Percentiles rank a stretch among this genome's conserved stretches.
phyloP scores from a whole-genome alignment of 352 stramenopile genomes.

The Globisporangium iwayamae region DNA sequence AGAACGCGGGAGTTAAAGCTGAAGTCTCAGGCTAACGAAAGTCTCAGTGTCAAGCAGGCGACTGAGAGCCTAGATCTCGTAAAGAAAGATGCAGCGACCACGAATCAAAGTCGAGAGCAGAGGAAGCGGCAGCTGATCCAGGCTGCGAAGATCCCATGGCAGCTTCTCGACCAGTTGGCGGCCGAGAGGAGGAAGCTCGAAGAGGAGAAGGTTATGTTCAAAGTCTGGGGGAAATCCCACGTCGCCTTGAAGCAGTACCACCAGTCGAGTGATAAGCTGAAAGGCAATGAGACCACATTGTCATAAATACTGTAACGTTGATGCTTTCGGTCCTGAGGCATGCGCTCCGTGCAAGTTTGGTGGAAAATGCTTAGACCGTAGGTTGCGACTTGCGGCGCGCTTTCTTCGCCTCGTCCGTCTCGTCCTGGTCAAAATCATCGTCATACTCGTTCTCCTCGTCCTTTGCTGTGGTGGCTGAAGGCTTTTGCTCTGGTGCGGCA shows the following conservation, averaged over 20 bases:
- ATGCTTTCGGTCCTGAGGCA: background rate
- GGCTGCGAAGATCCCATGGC: slow-evolving; percentile 62
- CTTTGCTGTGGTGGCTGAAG: slow-evolving; percentile 2
- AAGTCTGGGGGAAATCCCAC: slow-evolving; percentile 38
- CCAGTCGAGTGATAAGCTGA: background rate
- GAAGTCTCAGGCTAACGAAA: background rate
- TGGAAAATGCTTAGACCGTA: background rate
- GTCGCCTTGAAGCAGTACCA: background rate
- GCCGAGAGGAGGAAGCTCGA: slow-evolving; percentile 42
- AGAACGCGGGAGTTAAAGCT: background rate
- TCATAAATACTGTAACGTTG: slow-evolving; percentile 3
- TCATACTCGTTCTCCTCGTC: slow-evolving; percentile 40
- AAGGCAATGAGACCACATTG: background rate
- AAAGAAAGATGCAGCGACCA: background rate
- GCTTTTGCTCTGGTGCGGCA: background rate
- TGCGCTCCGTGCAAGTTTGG: background rate
- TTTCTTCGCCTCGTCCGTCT: slow-evolving; percentile 18
- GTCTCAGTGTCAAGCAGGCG: background rate
- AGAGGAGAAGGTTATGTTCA: slow-evolving; percentile 60
- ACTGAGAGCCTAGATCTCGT: slow-evolving; percentile 1
- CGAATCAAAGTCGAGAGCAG: slow-evolving; percentile 20
- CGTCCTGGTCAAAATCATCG: slow-evolving; percentile 31
- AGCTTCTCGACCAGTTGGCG: slow-evolving; percentile 61
- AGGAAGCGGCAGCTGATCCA: slow-evolving; percentile 29
- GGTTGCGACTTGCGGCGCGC: slow-evolving; percentile 13